These are phyloP conservation scores for Xanthoconium stramineum DNA, from an alignment of 768 basidiomycete species.

Conservation along the genomic window DNA sequence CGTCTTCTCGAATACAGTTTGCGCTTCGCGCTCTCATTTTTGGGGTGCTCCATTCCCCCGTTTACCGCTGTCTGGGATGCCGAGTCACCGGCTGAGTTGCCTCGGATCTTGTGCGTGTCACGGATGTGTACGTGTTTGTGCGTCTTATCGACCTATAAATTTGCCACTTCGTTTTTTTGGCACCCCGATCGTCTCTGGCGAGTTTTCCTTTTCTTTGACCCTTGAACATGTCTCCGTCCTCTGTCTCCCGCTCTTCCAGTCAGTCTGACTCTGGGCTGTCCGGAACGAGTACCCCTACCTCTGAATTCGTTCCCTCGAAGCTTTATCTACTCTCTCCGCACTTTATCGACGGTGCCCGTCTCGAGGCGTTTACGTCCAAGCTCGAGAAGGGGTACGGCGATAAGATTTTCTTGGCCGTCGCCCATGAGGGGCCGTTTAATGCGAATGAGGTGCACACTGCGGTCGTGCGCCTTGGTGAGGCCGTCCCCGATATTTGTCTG, in stretches of 20 bases:
- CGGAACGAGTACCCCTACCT: constrained; percentile 22
- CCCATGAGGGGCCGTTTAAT: constrained; percentile 13
- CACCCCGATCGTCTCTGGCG: constrained; percentile 1
- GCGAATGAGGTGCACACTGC: constrained; percentile 5
- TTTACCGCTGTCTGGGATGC: background rate
- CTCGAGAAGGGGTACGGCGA: constrained; percentile 30
- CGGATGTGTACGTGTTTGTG: constrained; percentile 24
- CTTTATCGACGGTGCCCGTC: constrained; percentile 7
- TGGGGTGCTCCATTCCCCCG: background rate
- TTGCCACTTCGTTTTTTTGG: constrained; percentile 1
- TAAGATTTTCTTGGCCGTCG: constrained; percentile 23
- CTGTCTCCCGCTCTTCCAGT: constrained; percentile 13
- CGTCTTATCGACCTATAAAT: constrained; percentile 23
- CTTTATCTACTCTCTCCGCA: constrained; percentile 24
- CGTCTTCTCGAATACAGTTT: background rate
- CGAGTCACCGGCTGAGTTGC: no score
- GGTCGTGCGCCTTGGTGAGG: constrained; percentile 9
- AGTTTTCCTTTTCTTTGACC: background rate
- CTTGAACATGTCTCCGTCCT: constrained; percentile 18
- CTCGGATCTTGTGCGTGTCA: background rate
- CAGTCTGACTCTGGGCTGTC: constrained; percentile 17
- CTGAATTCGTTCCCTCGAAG: constrained; percentile 21
- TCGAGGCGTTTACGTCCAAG: constrained; percentile 17
- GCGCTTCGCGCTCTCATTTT: background rate
- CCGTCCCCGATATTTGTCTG: constrained; percentile 8